Evolutionary conservation across 768 basidiomycete species (phyloP).

Genomic region (Kwoniella dendrophila): DNA sequence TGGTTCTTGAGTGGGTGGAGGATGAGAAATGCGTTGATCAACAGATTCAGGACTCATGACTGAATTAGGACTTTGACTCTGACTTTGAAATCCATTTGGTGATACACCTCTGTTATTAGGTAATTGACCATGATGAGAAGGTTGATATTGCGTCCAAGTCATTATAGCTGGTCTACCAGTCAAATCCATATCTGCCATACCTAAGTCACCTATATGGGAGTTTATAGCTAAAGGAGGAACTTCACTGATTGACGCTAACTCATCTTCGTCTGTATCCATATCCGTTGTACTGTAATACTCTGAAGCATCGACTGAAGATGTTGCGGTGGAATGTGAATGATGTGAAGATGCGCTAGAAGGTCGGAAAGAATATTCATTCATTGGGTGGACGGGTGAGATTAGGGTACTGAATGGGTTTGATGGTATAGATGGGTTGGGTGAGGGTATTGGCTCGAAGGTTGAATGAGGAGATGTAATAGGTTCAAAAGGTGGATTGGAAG

Average conservation of each 20-base stretch:
- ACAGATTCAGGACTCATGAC: not conserved
- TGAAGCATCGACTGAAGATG: conserved; percentile 9
- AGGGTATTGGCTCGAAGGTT: conserved; percentile 6
- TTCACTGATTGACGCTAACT: conserved; percentile 10
- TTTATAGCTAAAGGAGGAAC: conserved; percentile 8
- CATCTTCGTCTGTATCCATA: conserved; percentile 25
- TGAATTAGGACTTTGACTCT: not conserved
- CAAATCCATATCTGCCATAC: conserved; percentile 14
- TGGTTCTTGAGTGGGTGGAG: not conserved
- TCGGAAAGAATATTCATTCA: not conserved
- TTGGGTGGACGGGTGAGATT: conserved; percentile 6
- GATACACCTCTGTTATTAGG: conserved; percentile 1
- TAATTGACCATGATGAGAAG: not conserved
- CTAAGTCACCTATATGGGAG: conserved; percentile 16
- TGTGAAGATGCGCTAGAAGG: conserved; percentile 3
- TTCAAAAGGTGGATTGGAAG: not conserved
- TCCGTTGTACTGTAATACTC: conserved; percentile 24
- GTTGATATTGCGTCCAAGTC: conserved; percentile 14
- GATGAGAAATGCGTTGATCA: not conserved
- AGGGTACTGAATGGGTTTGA: not conserved
- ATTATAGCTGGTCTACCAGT: conserved; percentile 11
- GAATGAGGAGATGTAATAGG: conserved; percentile 4
- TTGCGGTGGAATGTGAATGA: conserved; percentile 13
- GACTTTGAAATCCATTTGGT: conserved; percentile 7
- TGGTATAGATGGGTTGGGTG: not conserved